A percentile compares a stretch with the other conserved stretches of the same genome.
These are phyloP conservation scores for Grigorovia transvaalensis DNA, from an alignment of 805 yeast genomes.

Conservation along the genomic window DNA sequence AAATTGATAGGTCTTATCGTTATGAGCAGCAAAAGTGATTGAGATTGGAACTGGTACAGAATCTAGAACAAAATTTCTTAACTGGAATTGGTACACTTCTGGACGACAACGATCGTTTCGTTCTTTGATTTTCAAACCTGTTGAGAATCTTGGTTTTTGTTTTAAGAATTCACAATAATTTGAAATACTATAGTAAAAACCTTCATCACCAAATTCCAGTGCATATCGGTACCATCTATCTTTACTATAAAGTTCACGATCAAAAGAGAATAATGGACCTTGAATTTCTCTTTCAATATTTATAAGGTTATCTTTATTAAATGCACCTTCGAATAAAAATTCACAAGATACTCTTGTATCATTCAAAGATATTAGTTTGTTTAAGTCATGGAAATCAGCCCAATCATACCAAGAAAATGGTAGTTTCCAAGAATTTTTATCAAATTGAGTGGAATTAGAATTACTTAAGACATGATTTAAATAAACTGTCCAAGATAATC, in stretches of 20 bases:
- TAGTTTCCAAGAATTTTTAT: constrained; percentile 11
- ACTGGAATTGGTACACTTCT: constrained; percentile 25
- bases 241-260: constrained; percentile 14
- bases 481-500: constrained; percentile 43
- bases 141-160: constrained; percentile 3
- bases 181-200: background rate
- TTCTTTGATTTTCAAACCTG: constrained; percentile 9
- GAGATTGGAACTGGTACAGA: constrained; percentile 18
- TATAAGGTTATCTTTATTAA: constrained; percentile 8
- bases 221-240: constrained; percentile 8
- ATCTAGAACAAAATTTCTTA: constrained; percentile 13
- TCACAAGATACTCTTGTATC: constrained; percentile 13
- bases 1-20: constrained; percentile 13
- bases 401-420: constrained; percentile 54
- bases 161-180: constrained; percentile 1
- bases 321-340: constrained; percentile 15
- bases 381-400: constrained; percentile 36
- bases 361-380: constrained; percentile 26
- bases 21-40: constrained; percentile 16
- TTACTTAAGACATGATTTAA: constrained; percentile 30
- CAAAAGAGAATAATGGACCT: constrained; percentile 13
- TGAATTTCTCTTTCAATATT: constrained; percentile 13
- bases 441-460: background rate
- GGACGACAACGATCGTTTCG: constrained; percentile 18
- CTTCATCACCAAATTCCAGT: constrained; percentile 2